A percentile compares a stretch with the other conserved stretches of the same genome.
phyloP scores from a whole-genome alignment of 352 stramenopile genomes.

The Pythium chondricola region DNA sequence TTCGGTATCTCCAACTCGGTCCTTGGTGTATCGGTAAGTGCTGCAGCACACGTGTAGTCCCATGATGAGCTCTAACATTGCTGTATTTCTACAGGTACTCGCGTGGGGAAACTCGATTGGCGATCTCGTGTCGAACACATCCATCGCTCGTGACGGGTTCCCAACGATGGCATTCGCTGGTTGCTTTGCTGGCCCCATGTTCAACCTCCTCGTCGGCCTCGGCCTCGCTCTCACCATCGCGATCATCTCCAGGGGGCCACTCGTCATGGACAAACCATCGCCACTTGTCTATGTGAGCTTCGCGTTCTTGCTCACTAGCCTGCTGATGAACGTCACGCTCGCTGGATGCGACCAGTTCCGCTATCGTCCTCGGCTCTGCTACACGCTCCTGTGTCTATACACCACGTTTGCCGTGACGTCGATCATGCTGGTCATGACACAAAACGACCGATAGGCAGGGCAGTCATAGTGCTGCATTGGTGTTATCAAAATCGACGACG shows the following conservation, averaged over 20 bases:
- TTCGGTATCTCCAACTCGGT: conserved; percentile 76
- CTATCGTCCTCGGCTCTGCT: conserved; percentile 57
- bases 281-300: conserved; percentile 66
- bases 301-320: conserved; percentile 52
- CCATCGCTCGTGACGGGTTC: conserved; percentile 72
- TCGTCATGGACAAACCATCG: conserved; percentile 46
- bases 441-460: conserved; percentile 2
- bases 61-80: too few species aligned
- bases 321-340: conserved; percentile 57
- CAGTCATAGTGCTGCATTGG: too few species aligned
- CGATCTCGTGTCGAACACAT: conserved; percentile 73
- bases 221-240: conserved; percentile 60
- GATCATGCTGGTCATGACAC: conserved; percentile 35
- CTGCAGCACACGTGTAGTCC: too few species aligned
- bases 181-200: conserved; percentile 79
- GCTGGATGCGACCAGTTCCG: conserved; percentile 50
- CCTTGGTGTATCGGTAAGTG: conserved; percentile 60
- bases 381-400: conserved; percentile 53
- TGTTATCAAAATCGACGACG: too few species aligned
- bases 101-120: conserved; percentile 79
- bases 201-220: conserved; percentile 71
- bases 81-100: conserved; percentile 60
- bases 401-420: conserved; percentile 59
- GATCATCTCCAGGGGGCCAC: conserved; percentile 41
- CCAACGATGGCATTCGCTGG: conserved; percentile 79